Conservation (phyloP, 2,329 filamentous ascomycete genomes). For the Pseudocercospora vitis region DNA sequence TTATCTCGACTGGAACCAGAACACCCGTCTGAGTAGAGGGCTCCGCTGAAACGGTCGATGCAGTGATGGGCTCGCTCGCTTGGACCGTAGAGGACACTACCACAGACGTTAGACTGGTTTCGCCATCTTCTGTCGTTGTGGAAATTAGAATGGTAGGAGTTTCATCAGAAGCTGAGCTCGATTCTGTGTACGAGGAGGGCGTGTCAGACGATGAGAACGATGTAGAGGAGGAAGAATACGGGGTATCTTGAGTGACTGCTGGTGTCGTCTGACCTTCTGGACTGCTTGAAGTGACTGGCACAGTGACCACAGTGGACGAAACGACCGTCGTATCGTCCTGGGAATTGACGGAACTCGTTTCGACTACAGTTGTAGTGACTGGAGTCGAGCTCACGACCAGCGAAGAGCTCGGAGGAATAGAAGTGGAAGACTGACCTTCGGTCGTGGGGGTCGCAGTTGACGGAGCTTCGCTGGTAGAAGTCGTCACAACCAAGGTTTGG, state of each 20-base stretch:
- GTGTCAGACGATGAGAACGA: conserved; percentile 7
- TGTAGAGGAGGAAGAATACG: conserved; percentile 11
- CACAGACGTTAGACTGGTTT: conserved; percentile 24
- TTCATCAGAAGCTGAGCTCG: conserved; percentile 25
- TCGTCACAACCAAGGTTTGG: conserved; percentile 12
- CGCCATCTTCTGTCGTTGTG: conserved; percentile 30
- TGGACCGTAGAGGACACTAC: conserved; percentile 25
- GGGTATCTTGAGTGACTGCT: conserved; percentile 4
- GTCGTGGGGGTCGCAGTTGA: conserved; percentile 18
- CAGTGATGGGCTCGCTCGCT: conserved; percentile 25
- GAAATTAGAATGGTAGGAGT: conserved; percentile 29
- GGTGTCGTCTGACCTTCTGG: conserved; percentile 22
- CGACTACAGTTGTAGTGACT: conserved; percentile 16
- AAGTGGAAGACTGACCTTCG: conserved; percentile 24
- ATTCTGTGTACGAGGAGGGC: conserved; percentile 22
- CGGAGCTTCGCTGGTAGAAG: conserved; percentile 7
- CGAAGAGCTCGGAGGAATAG: conserved; percentile 23
- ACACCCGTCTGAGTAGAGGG: conserved; percentile 36
- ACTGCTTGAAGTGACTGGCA: conserved; percentile 21
- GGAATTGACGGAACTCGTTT: conserved; percentile 18
- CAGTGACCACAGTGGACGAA: conserved; percentile 16
- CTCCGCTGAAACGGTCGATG: conserved; percentile 21
- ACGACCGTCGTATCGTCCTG: conserved; percentile 15
- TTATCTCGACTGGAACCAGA: conserved; percentile 42
- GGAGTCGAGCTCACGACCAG: conserved; percentile 8